Conservation (phyloP, 768 basidiomycete species). For the Pluteus cervinus region DNA sequence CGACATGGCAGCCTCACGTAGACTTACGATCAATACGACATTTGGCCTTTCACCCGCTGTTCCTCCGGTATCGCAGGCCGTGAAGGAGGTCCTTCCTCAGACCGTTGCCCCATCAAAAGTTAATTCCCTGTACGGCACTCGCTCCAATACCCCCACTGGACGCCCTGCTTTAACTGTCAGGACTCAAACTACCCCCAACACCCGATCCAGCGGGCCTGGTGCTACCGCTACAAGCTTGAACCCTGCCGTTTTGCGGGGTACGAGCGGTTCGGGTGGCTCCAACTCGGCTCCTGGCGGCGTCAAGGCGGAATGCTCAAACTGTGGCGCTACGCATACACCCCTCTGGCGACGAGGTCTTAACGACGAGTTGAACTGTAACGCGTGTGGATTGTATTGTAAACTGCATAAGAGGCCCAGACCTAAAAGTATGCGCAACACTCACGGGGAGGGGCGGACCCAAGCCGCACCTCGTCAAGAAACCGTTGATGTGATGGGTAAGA, state of each 20-base stretch:
- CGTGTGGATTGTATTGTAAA: conserved; percentile 85
- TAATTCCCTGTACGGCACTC: conserved; percentile 46
- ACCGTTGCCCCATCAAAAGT: conserved; percentile 57
- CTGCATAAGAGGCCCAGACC: conserved; percentile 87
- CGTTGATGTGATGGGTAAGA: conserved; percentile 67
- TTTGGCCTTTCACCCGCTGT: conserved; percentile 5
- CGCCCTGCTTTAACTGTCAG: conserved; percentile 59
- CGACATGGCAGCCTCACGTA: conserved; percentile 13
- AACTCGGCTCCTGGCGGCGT: conserved; percentile 48
- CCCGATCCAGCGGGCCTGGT: conserved; percentile 53
- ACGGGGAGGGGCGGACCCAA: conserved; percentile 66
- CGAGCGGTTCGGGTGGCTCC: conserved; percentile 10
- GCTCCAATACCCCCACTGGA: conserved; percentile 34
- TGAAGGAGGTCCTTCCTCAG: conserved; percentile 40
- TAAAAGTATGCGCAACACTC: conserved; percentile 78
- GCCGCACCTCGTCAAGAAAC: conserved; percentile 61
- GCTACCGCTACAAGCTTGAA: conserved; percentile 60
- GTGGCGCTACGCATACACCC: conserved; percentile 84
- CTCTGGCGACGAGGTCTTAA: conserved; percentile 84
- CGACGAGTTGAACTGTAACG: conserved; percentile 87
- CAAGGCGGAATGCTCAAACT: conserved; percentile 85
- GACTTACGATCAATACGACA: background rate
- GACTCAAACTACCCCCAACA: conserved; percentile 41
- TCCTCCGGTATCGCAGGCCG: conserved; percentile 32
- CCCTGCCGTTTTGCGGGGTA: conserved; percentile 33